A percentile compares a stretch with the other conserved stretches of the same genome.
These are phyloP conservation scores for Populus hybrid DNA, from an alignment of 441 rosid genomes.

Conservation along the genomic window DNA sequence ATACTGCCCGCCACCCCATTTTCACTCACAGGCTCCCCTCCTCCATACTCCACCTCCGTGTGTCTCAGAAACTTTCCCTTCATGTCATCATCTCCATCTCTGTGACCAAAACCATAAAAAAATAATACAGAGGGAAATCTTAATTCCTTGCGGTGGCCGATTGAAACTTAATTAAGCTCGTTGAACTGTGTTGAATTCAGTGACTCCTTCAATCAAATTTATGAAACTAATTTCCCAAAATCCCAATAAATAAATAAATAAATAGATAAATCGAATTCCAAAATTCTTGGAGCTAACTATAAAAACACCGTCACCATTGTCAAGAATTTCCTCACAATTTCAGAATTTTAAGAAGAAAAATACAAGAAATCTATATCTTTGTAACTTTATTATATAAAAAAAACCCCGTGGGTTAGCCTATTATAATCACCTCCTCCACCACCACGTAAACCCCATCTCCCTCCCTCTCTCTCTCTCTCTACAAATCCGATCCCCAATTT, in stretches of 20 bases:
- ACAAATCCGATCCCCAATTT: conserved; percentile 10
- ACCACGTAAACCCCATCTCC: neutral
- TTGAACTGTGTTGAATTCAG: too few relatives aligned
- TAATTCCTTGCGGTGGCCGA: neutral
- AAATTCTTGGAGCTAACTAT: too few relatives aligned
- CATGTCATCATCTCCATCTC: neutral
- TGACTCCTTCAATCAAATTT: too few relatives aligned
- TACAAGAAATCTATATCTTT: neutral
- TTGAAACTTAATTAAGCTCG: too few relatives aligned
- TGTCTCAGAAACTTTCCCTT: neutral
- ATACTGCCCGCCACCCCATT: neutral
- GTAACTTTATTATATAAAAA: neutral
- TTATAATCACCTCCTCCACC: conserved; percentile 13
- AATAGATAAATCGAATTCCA: too few relatives aligned
- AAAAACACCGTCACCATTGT: too few relatives aligned
- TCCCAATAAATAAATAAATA: too few relatives aligned
- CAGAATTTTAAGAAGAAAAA: neutral
- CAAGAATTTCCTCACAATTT: neutral
- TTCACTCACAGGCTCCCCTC: neutral
- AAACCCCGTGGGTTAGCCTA: conserved; percentile 3
- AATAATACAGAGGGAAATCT: neutral
- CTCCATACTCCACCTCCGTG: neutral
- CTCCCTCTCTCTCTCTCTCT: neutral
- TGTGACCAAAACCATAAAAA: neutral
- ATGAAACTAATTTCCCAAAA: neutral